Conservation (phyloP, 805 yeast species). For the Sporopachydermia lactativora region DNA sequence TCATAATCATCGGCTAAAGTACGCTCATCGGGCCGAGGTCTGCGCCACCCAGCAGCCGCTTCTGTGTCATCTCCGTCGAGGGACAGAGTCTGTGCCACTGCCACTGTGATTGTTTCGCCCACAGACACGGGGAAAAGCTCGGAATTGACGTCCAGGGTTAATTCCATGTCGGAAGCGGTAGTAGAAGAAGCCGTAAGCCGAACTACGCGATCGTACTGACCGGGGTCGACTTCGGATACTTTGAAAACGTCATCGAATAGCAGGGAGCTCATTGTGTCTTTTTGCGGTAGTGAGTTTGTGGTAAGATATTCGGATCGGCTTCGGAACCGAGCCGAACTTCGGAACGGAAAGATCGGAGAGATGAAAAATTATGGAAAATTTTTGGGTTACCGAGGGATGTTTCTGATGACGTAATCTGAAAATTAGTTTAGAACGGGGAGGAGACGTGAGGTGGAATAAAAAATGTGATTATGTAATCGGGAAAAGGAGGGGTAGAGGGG, state of each 20-base stretch:
- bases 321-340: too few species aligned
- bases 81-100: conserved; percentile 65
- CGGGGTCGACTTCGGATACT: conserved; percentile 71
- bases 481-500: too few species aligned
- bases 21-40: conserved; percentile 71
- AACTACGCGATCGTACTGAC: conserved; percentile 82
- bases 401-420: too few species aligned
- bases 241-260: conserved; percentile 89
- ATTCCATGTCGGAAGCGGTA: conserved; percentile 62
- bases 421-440: too few species aligned
- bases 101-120: conserved; percentile 70
- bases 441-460: too few species aligned
- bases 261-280: conserved; percentile 47
- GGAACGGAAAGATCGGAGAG: too few species aligned
- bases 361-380: too few species aligned
- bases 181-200: conserved; percentile 83
- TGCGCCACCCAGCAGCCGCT: conserved; percentile 60
- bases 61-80: conserved; percentile 33
- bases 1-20: conserved; percentile 93
- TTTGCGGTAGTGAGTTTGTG: too few species aligned
- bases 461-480: too few species aligned
- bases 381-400: too few species aligned
- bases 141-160: conserved; percentile 80
- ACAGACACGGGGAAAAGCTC: conserved; percentile 78
- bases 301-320: too few species aligned